Evolutionary conservation across 495 filamentous ascomycete species (phyloP).

Genomic region (Bombardia bombarda): DNA sequence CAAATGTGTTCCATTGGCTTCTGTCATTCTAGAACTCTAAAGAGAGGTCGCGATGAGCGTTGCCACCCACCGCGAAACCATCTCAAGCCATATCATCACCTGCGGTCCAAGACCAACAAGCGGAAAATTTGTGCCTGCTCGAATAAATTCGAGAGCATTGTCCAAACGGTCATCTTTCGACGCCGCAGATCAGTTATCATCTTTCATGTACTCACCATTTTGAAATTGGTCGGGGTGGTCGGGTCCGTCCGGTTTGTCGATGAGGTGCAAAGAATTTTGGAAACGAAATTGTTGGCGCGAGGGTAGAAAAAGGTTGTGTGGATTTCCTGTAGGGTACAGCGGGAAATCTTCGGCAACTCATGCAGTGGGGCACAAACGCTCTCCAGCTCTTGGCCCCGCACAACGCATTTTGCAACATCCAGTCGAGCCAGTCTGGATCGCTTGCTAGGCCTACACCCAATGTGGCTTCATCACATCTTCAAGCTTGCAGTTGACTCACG

Average conservation of each 20-base stretch:
- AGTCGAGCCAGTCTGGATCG: too few species aligned
- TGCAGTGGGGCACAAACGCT: not conserved
- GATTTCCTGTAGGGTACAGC: conserved; percentile 21
- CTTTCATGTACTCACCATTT: conserved; percentile 38
- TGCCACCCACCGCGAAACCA: conserved; percentile 45
- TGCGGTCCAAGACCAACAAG: conserved; percentile 42
- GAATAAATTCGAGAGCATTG: conserved; percentile 24
- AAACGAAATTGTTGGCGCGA: conserved; percentile 6
- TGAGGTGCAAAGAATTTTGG: conserved; percentile 20
- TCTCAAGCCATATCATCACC: conserved; percentile 79
- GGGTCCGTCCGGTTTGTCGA: conserved; percentile 14
- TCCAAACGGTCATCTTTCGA: conserved; percentile 17
- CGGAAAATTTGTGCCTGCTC: conserved; percentile 41
- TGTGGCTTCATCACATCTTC: not conserved
- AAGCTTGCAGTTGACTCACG: not conserved
- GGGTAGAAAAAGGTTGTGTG: conserved; percentile 24
- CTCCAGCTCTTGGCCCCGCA: not conserved
- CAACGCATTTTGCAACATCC: not conserved
- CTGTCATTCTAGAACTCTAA: conserved; percentile 89
- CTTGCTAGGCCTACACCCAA: not conserved
- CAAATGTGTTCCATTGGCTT: conserved; percentile 67
- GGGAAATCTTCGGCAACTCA: conserved; percentile 18
- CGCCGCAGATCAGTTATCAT: conserved; percentile 13
- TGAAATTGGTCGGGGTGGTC: conserved; percentile 24
- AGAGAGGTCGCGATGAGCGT: conserved; percentile 59